Percentiles rank a stretch among this genome's conserved stretches.
phyloP scores from a whole-genome alignment of 768 basidiomycete species.

The Candolleomyces aberdarensis region DNA sequence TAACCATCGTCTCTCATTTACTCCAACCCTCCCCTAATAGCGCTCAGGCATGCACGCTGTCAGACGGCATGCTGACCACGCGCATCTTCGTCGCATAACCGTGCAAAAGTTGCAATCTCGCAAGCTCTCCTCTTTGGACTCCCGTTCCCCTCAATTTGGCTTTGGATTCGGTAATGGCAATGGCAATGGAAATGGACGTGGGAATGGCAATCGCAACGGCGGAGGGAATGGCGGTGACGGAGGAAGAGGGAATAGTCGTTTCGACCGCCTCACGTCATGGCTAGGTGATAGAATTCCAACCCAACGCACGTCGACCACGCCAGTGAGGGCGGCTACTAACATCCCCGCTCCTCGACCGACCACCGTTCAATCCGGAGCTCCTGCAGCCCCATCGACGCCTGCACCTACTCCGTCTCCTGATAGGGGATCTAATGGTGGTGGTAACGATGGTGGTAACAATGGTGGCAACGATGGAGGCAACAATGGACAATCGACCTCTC shows the following conservation, averaged over 20 bases:
- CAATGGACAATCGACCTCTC: too few species aligned
- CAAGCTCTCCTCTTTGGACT: background rate
- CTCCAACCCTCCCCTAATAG: background rate
- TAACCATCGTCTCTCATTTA: conserved; percentile 4
- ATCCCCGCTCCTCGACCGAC: too few species aligned
- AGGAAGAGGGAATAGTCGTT: background rate
- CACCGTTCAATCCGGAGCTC: too few species aligned
- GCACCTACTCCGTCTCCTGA: too few species aligned
- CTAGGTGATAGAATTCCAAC: too few species aligned
- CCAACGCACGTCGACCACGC: too few species aligned
- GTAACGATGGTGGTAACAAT: too few species aligned
- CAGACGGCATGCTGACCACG: conserved; percentile 2
- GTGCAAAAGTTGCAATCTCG: background rate
- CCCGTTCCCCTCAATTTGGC: conserved; percentile 1
- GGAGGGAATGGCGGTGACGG: background rate
- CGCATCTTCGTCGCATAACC: conserved; percentile 3
- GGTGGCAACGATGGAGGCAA: too few species aligned
- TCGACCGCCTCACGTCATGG: too few species aligned
- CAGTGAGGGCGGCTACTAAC: too few species aligned
- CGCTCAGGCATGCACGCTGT: background rate
- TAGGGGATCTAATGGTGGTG: too few species aligned
- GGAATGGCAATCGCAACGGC: conserved; percentile 9
- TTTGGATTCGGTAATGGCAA: background rate
- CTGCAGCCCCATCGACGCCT: too few species aligned
- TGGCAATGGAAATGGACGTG: background rate